Evolutionary conservation across 2,329 filamentous ascomycete species (phyloP), one percentile per base, ranked within the genome.

Genomic region (Metarhizium humberi): DNA sequence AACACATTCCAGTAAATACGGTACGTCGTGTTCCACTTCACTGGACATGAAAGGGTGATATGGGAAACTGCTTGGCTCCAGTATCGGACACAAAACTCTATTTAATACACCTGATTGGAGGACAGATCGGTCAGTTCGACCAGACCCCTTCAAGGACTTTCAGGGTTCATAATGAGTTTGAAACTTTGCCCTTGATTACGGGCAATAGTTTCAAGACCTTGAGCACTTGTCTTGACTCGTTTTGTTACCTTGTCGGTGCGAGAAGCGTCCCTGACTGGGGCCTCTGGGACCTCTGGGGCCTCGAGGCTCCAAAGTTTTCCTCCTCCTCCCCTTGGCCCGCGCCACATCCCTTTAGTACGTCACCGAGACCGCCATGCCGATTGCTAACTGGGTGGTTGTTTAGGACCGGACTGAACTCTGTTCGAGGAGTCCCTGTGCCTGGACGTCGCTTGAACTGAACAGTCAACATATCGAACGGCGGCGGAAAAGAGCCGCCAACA

Each of bases 371-470:
- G 48, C 55, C 38, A n/a, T 20, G 10, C 16, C 38, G 45, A 52
- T 25, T 57, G 56, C 56, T 57, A 50, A 57, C 50, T 40, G 40
- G 50, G 46, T 16, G 32, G 51, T 53, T 43, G 32, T 25, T 36
- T 46, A 57, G 56, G 49, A 30, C 38, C 29, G 38, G 38, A 47
- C 20, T 20, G 38, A 52, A 55, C 53, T 52, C 34, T 57, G 38
- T 50, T 52, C 36, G 38, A 43, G 11, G 42, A 32, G 18, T 52
- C 25, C 48, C 50, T 51, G 52, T 52, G 53, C 52, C 43, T 50
- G 45, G 48, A 14, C 8, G 43, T 14, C 40, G 13, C 40, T 43
- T 43, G 34, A 36, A 36, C 2, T 13, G 34, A 36, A 36, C 13
- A 36, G 7, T 43, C 10, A 16, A 3, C 40, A 43, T 16, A 4